Evolutionary conservation across 1,284 basidiomycete species (phyloP), one percentile per base, ranked within the genome.

Genomic region (Apiotrichum veenhuisii): DNA sequence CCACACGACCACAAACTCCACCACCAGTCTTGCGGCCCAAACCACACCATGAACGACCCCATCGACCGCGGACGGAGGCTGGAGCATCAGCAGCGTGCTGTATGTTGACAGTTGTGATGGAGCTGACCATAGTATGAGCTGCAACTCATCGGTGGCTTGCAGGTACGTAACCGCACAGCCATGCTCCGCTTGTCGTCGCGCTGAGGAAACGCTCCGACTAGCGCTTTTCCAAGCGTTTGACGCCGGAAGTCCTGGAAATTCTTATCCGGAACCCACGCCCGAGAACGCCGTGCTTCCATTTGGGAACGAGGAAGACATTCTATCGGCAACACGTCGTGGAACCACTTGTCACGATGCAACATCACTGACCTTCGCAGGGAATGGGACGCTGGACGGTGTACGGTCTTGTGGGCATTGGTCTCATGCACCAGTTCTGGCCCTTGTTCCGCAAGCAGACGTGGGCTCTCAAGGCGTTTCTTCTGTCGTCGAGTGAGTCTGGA

Each of bases 351-450:
- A 42, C 44, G 41, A 30, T 23, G 14, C 3, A 33, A 11, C 26
- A 15, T 20, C 33, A 27, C 36, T 54, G 37, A 51, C 46, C 1
- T 30, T 30, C n/a, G n/a, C 67, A 88, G 84, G 87, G 87, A 49
- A 85, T 83, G 51, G 73, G 80, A 38, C 78, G 77, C 65, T 82
- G 78, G 66, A 82, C 81, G 5, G 68, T 77, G 14, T 70, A 86
- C 55, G 88, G 88, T 2, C 64, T 84, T 18, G 82, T 86, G 27
- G 74, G 84, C 30, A 81, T 84, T 30, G 81, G 84, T 26, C 72
- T 90, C 46, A 85, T 80, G n/a, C 88, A 92, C 71, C 82, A 84
- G 68, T 79, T 82, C 36, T 91, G 85, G 84, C 89, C 89, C n/a
- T 62, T 80, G 20, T 91, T 92, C 74, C 80, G 86, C 87, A 88